Conservation (phyloP, 371 early-diverging fungal genomes). For the Mucor plumbeus region DNA sequence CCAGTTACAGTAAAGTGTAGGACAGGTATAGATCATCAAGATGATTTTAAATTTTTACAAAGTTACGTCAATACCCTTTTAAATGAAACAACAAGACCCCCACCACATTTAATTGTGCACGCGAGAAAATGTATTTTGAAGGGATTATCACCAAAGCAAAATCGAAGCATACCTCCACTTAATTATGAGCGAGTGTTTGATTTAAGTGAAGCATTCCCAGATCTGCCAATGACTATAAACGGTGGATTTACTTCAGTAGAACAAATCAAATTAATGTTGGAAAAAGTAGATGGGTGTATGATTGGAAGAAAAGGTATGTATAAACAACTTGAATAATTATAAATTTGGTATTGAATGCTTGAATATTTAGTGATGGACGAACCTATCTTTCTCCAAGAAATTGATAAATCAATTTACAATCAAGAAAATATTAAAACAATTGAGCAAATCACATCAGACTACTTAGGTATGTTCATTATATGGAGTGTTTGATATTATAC, state of each 20-base stretch:
- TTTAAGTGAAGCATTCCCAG: conserved; percentile 67
- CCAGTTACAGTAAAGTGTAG: conserved; percentile 81
- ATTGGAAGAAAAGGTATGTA: conserved; percentile 71
- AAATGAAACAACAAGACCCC: conserved; percentile 34
- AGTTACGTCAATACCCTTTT: conserved; percentile 61
- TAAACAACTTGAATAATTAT: background rate
- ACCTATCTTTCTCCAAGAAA: conserved; percentile 39
- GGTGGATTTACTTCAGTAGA: conserved; percentile 75
- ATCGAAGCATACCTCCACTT: conserved; percentile 81
- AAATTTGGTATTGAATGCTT: background rate
- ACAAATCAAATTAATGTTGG: conserved; percentile 50
- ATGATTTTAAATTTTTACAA: conserved; percentile 66
- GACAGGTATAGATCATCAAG: conserved; percentile 75
- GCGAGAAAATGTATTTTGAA: conserved; percentile 87
- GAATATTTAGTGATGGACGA: conserved; percentile 38
- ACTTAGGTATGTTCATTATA: conserved; percentile 33
- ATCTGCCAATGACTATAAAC: conserved; percentile 75
- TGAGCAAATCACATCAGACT: conserved; percentile 47
- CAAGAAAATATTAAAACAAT: conserved; percentile 30
- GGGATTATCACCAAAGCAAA: conserved; percentile 86
- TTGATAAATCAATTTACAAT: conserved; percentile 34
- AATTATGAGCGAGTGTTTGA: conserved; percentile 78
- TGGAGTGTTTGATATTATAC: background rate
- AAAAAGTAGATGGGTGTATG: conserved; percentile 74
- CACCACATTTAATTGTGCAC: conserved; percentile 78